Evolutionary conservation across 345 rosid species (phyloP), one percentile per base, ranked within the genome.

Genomic region (Stellera chamaejasme): DNA sequence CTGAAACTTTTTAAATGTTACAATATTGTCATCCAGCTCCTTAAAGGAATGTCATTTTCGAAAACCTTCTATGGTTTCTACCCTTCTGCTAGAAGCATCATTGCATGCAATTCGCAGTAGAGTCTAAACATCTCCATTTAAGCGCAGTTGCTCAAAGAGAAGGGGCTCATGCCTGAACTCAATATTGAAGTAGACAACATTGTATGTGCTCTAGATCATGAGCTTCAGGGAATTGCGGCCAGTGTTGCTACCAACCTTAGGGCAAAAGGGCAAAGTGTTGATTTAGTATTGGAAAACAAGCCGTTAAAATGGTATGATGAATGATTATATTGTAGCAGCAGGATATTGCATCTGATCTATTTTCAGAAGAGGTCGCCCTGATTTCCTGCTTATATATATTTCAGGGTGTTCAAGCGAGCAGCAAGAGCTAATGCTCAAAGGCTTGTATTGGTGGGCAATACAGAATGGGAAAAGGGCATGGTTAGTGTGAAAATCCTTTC

Each of bases 341-440:
- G n/a, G 32, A 42, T 50, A 27, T 49, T 28, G 19, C 14, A n/a
- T 13, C 1, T 43, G 10, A n/a, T 15, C 27, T 14, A 13, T 43
- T 36, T 65, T 23, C 27, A 11, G 13, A 54, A 3, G 39, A 51
- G 19, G 11, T 14, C 11, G 23, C 27, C 28, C 49, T 13, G 12
- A 49, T 43, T 6, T 69, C 55, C 39, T 41, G 10, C 41, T 13
- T 15, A 0, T 23, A 0, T 23, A 46, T 50, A 8, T 69, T 60
- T 53, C 55, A 86, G 94, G 98, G 95, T 88, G 48, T 92, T 92
- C 82, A 85, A 85, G 71, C 79, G 98, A 50, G 98, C 96, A 1
- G 82, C 78, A 42, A 75, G 98, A 6, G 64, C 79, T 62, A 79
- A 86, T 69, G 93, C 93, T n/a, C 72, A 72, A 41, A 79, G 93